Base-by-base conservation (phyloP, 2,329 filamentous ascomycete genomes). In the Verticillium albo-atrum region DNA sequence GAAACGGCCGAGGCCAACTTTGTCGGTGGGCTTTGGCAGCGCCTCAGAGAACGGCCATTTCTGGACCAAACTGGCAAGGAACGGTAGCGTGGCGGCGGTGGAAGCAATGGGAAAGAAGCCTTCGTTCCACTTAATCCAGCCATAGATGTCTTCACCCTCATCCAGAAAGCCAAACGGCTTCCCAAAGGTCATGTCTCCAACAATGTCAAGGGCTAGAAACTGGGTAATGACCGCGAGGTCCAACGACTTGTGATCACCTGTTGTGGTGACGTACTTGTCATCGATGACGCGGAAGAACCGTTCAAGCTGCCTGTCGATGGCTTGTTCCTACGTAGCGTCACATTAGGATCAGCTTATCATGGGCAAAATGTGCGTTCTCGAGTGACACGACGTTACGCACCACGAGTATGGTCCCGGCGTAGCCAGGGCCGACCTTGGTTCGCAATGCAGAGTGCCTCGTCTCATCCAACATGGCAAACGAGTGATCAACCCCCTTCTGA, bases 191-290 rank as follows among this genome's bases (percentile, higher is more conserved):
- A 85, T 69, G 37, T 82, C 75, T 14, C 78, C 79, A 50, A 85
- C 80, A 2, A 81, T 79, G 59, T 86, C 83, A 1, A 85, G 70
- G 1, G 82, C 77, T 58, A 84, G 81, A 71, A 77, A 83, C 26
- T 81, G 79, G 3, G 78, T 76, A 62, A 81, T 80, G 42, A 73
- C 71, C 25, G 78, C 79, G 51, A 85, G 69, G 63, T 85, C 81
- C 59, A 84, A 71, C 0, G 71, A 72, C 0, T 66, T 65, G 26
- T 71, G 71, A 1, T 71, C 60, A 2, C 60, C 62, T 3, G 72
- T 66, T 1, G 65, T 75, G 3, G 76, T 77, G 9, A 78, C 63
- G 58, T 84, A 85, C 63, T 80, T 80, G 32, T 65, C 65, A 20
- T 78, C 73, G 34, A 85, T 74, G 3, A 85, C 71, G 1, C 73